Base-by-base conservation (phyloP, 768 basidiomycete genomes). In the Trametes meyenii region DNA sequence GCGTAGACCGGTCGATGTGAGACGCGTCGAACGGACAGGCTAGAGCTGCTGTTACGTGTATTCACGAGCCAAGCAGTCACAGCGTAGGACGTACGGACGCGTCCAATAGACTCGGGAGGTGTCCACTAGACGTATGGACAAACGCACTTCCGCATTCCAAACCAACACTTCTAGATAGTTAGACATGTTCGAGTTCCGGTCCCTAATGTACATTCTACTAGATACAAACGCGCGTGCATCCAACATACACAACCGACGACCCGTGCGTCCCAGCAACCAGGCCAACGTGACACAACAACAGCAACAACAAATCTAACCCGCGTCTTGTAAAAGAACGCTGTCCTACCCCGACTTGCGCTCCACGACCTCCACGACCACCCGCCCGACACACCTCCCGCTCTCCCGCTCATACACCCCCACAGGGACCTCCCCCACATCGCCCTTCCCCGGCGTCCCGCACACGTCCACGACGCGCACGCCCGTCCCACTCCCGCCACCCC, bases 301-400 rank as follows among this genome's bases (percentile, higher is more conserved):
- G 38, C 38, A 23, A 38, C 51, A 10, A 26, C 35, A 19, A 33
- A 13, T 40, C 39, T 12, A 13, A 13, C 39, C 39, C 3, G 4
- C 39, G 3, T 40, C 39, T 3, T n/a, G 5, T 40, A 13, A 33
- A n/a, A 33, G 29, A 33, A 33, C 39, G 14, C 11, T 12, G 4
- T 3, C 40, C 26, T 55, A 62, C 23, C 61, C 48, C 46, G 62
- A 24, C 58, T 64, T 73, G 63, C 70, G 69, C 66, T 68, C 73
- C 46, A 78, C 80, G 60, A 89, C 82, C 66, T 87, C 85, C n/a
- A 87, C 76, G 23, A 82, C 72, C 42, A 85, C 79, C 57, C 78
- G 78, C 53, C 79, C 83, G 21, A 87, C 72, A 69, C 85, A 87
- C 48, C 77, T 74, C 3, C 78, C 81, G 50, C 78, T 79, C 56